Percentiles rank a stretch among this genome's conserved stretches.
Evolutionary conservation across 2,329 filamentous ascomycete species (phyloP).

Genomic region (Microthyrium microscopicum): DNA sequence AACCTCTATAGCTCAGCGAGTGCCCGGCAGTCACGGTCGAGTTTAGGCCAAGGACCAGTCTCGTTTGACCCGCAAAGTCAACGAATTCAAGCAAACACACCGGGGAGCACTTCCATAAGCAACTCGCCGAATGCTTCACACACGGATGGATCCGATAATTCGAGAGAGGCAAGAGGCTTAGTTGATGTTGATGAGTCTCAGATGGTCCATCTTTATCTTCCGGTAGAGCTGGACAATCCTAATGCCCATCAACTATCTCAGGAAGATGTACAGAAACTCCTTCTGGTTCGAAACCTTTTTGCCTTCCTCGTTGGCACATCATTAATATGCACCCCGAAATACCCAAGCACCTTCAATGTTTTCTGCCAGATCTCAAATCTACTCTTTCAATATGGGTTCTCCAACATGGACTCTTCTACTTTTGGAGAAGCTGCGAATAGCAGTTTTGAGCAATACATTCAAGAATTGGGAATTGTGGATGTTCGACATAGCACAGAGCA

Average conservation of each 20-base stretch:
- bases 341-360: slow-evolving; percentile 39
- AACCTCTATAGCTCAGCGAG: slow-evolving; percentile 6
- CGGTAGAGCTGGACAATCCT: slow-evolving; percentile 35
- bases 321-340: slow-evolving; percentile 39
- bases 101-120: slow-evolving; percentile 16
- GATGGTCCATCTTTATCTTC: slow-evolving; percentile 40
- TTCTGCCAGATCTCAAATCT: slow-evolving; percentile 44
- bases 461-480: slow-evolving; percentile 62
- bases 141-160: slow-evolving; percentile 28
- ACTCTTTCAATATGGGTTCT: slow-evolving; percentile 41
- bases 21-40: slow-evolving; percentile 1
- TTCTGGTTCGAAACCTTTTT: slow-evolving; percentile 46
- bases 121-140: slow-evolving; percentile 19
- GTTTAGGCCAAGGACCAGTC: neutral
- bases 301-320: slow-evolving; percentile 46
- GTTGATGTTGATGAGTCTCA: slow-evolving; percentile 28
- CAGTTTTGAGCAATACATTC: slow-evolving; percentile 59
- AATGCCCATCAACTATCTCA: slow-evolving; percentile 11
- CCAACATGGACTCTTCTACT: slow-evolving; percentile 45
- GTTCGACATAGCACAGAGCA: slow-evolving; percentile 71
- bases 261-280: slow-evolving; percentile 36
- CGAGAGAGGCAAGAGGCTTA: slow-evolving; percentile 29
- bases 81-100: slow-evolving; percentile 9
- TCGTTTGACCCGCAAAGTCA: slow-evolving; percentile 2
- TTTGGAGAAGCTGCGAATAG: slow-evolving; percentile 44